Evolutionary conservation across 140 eudicot species (phyloP), one percentile per base, ranked within the genome.

Genomic region (Flaveria floridana): DNA sequence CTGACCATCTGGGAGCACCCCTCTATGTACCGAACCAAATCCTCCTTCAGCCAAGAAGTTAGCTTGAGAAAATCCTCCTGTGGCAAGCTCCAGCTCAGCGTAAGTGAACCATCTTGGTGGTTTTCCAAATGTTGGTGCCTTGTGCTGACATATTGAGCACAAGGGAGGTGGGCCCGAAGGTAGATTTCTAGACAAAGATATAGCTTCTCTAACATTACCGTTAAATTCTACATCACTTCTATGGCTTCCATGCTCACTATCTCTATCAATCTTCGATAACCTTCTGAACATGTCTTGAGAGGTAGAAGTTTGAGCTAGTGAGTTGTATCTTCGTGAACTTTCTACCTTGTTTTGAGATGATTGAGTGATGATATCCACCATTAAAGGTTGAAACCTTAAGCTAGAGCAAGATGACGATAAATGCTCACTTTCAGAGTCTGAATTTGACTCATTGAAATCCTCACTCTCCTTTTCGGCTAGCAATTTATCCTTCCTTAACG

Each of bases 41-140:
- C 98, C 97, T 13, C 98, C 97, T 82, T 93, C 97, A 41, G 97
- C 98, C 82, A 93, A 86, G 79, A 93, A 93, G 82, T 93, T 93
- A 23, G 94, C 89, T 81, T 84, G 77, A 1, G 96, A 93, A 73
- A 93, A 93, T 13, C 98, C 97, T 10, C 94, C 95, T 0, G 98
- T 93, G 3, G 98, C 98, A 65, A 78, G 96, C 84, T 93, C 98
- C 79, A 93, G 86, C 85, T 93, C 98, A 20, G 89, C 94, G 58
- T 82, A 93, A 15, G 85, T 67, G 67, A 93, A 93, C 98, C 96
- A 88, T 78, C 76, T 85, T 52, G 98, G 98, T 1, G 98, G 98
- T 67, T 90, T 90, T 18, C 98, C 97, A 65, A 93, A 93, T 30
- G 83, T 85, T 1, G 97, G 98, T n/a, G 98, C 88, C 84, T 91